A percentile compares a stretch with the other conserved stretches of the same genome.
Conservation (phyloP, 1,139 yeast genomes). For the Chernovozyma aurita region DNA sequence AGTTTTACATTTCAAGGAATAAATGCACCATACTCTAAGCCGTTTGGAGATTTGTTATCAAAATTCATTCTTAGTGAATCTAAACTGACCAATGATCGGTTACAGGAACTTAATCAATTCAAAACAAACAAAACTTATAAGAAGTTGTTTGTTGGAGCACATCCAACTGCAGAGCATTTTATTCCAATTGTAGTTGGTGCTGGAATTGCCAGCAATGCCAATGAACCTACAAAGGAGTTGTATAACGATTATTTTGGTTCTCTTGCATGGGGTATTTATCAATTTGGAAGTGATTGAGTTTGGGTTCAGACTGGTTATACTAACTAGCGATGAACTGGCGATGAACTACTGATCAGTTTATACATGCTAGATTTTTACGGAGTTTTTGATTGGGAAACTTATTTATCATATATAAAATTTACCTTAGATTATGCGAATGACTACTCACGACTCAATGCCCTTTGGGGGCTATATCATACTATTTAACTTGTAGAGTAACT, state of each 20-base stretch:
- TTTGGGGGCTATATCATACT: no score
- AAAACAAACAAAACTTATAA: conserved; percentile 18
- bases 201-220: conserved; percentile 45
- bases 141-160: conserved; percentile 47
- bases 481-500: no score
- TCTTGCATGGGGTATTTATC: conserved; percentile 68
- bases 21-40: conserved; percentile 43
- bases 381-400: no score
- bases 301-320: no score
- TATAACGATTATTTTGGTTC: conserved; percentile 43
- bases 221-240: conserved; percentile 34
- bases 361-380: no score
- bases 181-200: conserved; percentile 65
- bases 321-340: no score
- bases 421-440: no score
- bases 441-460: no score
- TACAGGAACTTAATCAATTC: conserved; percentile 28
- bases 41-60: conserved; percentile 46
- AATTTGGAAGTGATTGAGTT: conserved; percentile 37
- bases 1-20: conserved; percentile 20
- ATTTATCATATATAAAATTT: no score
- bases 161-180: conserved; percentile 74
- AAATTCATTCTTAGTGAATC: conserved; percentile 16
- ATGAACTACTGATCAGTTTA: no score
- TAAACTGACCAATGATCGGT: conserved; percentile 15